Percentiles rank a stretch among this genome's conserved stretches.
Evolutionary conservation across 768 basidiomycete species (phyloP).

Genomic region (Sistotremastrum niveocremeum): DNA sequence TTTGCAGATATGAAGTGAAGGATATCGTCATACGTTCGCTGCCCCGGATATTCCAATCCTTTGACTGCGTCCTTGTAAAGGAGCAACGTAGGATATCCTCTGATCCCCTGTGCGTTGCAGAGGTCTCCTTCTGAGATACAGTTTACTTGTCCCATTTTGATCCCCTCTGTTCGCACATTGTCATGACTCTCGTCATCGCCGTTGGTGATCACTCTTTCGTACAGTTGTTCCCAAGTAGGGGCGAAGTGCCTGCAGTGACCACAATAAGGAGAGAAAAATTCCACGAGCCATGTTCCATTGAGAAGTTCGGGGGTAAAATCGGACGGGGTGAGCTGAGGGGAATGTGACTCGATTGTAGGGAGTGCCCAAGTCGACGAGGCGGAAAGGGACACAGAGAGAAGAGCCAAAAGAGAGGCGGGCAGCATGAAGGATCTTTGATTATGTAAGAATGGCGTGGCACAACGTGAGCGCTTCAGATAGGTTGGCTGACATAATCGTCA

Average conservation of each 20-base stretch:
- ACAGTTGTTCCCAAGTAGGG: conserved; percentile 68
- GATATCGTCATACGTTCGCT: conserved; percentile 43
- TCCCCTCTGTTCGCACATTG: conserved; percentile 28
- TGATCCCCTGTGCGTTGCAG: conserved; percentile 54
- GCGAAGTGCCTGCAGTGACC: conserved; percentile 66
- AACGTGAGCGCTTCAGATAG: too few relatives aligned
- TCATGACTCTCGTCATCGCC: conserved; percentile 32
- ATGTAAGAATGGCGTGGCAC: too few relatives aligned
- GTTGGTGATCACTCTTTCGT: conserved; percentile 2
- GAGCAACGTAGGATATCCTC: conserved; percentile 64
- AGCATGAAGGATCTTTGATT: too few relatives aligned
- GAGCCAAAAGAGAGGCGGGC: conserved; percentile 8
- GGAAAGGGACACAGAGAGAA: conserved; percentile 18
- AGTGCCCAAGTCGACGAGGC: conserved; percentile 19
- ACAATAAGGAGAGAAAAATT: conserved; percentile 83
- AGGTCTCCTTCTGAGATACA: conserved; percentile 60
- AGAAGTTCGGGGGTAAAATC: not conserved
- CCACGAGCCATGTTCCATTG: conserved; percentile 42
- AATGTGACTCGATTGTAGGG: not conserved
- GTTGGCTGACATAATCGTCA: too few relatives aligned
- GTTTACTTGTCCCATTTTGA: conserved; percentile 72
- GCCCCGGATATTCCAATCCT: conserved; percentile 37
- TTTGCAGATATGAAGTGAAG: conserved; percentile 23
- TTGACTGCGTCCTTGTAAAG: conserved; percentile 62
- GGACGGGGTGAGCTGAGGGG: not conserved